Base-by-base conservation (phyloP, 768 basidiomycete genomes). In the Psilocybe azurescens region DNA sequence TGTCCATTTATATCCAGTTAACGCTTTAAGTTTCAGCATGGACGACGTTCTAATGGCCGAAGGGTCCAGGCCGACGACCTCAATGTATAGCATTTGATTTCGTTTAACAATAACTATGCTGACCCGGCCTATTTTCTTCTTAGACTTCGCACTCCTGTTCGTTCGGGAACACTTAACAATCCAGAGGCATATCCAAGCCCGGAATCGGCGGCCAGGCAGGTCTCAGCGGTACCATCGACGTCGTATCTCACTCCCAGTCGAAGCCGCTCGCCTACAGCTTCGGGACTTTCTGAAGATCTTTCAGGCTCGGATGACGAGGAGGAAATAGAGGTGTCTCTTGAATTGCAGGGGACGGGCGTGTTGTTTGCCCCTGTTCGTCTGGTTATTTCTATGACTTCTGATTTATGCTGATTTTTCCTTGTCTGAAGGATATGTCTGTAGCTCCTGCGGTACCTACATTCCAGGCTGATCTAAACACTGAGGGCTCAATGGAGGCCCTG, bases 161-260 rank as follows among this genome's bases (percentile, higher is more conserved):
- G 66, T 5, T 67, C 63, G 3, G 29, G 14, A 11, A 56, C 63
- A 3, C 52, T 65, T 3, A 65, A 62, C 29, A 65, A 62, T 44
- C 61, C 58, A 10, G 53, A 32, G 14, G 65, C 67, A 38, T 69
- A 69, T 56, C 65, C 65, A 5, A 69, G 53, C 33, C 67, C 67
- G n/a, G 51, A 67, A 41, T 65, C 63, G 44, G 44, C 59, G 13
- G 41, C 33, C 30, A 53, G 53, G n/a, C 29, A 32, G 2, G 48
- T 18, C n/a, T 28, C 53, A 8, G 20, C 53, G 6, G 18, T 56
- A 6, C 58, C 53, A 24, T 33, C 16, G 30, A 47, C 59, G 18
- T 36, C 55, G n/a, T 41, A 13, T 46, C 53, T 8, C 30, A 50
- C 29, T 13, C 53, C 29, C 2, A 51, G 47, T n/a, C 33, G 48